Percentiles rank a stretch among this genome's conserved stretches.
Conservation (phyloP, 495 filamentous ascomycete genomes). For the Thozetella sp. region DNA sequence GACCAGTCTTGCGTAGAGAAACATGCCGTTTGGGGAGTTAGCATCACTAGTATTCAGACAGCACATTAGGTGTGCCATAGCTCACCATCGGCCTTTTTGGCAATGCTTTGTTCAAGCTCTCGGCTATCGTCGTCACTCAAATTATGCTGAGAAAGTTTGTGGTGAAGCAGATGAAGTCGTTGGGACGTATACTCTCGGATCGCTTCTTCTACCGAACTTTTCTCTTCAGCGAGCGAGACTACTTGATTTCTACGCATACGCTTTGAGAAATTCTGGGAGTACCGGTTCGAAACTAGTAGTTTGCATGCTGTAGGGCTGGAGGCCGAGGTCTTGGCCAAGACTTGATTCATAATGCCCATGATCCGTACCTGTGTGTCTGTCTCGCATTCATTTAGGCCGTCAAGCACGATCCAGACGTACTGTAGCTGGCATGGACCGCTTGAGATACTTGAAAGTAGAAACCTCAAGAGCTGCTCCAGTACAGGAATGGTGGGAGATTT, state of each 20-base stretch:
- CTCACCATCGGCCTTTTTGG: conserved; percentile 26
- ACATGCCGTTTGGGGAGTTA: conserved; percentile 29
- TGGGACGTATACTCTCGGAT: conserved; percentile 19
- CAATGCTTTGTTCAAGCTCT: conserved; percentile 12
- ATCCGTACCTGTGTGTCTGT: conserved; percentile 20
- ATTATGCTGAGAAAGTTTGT: conserved; percentile 15
- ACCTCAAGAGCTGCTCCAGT: conserved; percentile 22
- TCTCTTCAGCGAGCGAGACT: conserved; percentile 29
- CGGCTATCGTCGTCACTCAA: conserved; percentile 11
- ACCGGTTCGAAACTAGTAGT: conserved; percentile 21
- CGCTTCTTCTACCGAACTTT: conserved; percentile 13
- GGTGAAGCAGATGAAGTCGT: conserved; percentile 10
- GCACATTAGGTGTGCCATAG: no score
- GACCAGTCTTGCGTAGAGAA: conserved; percentile 30
- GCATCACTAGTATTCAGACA: conserved; percentile 5
- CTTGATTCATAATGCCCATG: conserved; percentile 18
- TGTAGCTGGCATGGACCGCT: not conserved
- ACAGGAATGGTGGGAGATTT: conserved; percentile 8
- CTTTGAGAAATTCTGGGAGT: conserved; percentile 6
- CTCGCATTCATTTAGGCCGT: conserved; percentile 29
- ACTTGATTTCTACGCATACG: conserved; percentile 11
- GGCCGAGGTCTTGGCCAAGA: no score
- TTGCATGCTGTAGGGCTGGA: conserved; percentile 16
- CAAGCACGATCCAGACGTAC: conserved; percentile 20
- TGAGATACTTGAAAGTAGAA: no score